phyloP scores from a whole-genome alignment of 2,329 filamentous ascomycete genomes.

The Penicillium hesseltinei region DNA sequence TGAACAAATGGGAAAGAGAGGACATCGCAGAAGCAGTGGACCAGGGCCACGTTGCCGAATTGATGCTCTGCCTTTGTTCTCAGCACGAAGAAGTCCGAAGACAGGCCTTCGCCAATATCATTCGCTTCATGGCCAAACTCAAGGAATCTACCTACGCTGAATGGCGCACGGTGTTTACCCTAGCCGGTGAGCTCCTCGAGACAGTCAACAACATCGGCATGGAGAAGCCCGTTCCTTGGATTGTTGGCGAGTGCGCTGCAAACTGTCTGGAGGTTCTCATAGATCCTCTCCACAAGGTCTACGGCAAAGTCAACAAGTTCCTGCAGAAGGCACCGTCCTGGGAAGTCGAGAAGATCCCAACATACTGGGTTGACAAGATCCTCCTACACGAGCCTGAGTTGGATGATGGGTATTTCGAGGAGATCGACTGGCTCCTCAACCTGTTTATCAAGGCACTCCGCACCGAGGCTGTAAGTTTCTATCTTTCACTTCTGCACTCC shows the following conservation, averaged over 20 bases:
- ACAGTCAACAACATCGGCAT: constrained; percentile 61
- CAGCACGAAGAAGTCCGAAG: constrained; percentile 71
- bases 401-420: constrained; percentile 70
- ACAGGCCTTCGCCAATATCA: constrained; percentile 57
- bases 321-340: constrained; percentile 75
- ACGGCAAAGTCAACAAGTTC: constrained; percentile 81
- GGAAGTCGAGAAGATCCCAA: constrained; percentile 58
- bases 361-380: constrained; percentile 65
- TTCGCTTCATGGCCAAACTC: constrained; percentile 50
- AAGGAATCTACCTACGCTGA: constrained; percentile 69
- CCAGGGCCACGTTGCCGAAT: constrained; percentile 66
- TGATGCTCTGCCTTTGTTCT: constrained; percentile 75
- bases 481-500: neutral
- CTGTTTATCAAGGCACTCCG: constrained; percentile 66
- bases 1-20: constrained; percentile 69
- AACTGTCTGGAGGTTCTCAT: constrained; percentile 67
- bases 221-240: constrained; percentile 63
- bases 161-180: constrained; percentile 72
- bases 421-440: constrained; percentile 71
- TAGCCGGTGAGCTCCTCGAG: constrained; percentile 77
- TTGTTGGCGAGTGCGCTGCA: constrained; percentile 72
- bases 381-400: constrained; percentile 71
- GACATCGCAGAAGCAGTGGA: constrained; percentile 76
- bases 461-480: constrained; percentile 51
- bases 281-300: constrained; percentile 77